Evolutionary conservation across 2,329 filamentous ascomycete genomes (phyloP), one percentile per base, ranked within the genome.

Genomic region (Scolecobasidium constrictum): DNA sequence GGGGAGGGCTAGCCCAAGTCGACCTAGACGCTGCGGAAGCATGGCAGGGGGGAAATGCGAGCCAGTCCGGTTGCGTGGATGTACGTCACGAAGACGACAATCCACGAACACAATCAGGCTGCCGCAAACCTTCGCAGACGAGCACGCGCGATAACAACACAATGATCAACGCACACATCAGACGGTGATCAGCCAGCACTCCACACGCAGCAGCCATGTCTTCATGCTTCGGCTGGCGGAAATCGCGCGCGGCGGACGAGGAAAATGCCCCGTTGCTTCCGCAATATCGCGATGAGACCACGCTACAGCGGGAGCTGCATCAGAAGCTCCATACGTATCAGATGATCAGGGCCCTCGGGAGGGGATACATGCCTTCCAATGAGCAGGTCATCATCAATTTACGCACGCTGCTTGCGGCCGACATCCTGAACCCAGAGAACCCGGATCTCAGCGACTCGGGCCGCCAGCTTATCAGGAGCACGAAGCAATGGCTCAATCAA

Each of bases 251-350:
- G 42, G 70, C 67, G 42, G 36, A 47, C 20, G 36, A 42, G 18
- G 43, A 45, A 28, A 12, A 39, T 20, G 72, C 71, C 45, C 87
- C 87, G 48, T 72, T 94, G 44, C 77, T 94, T 38, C 84, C 87
- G 45, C 81, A 79, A 53, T 92, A 92, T 69, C 71, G 78, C 53
- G 82, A 93, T 60, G 85, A 92, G 54, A 94, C 88, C 1, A 65
- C 71, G 22, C 67, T 88, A 42, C 85, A 94, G 71, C 72, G 78
- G 38, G 71, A 78, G 53, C 72, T 94, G 46, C 85, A 90, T 56
- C 79, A 90, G 61, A 95, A 94, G 69, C 74, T 96, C 47, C 90
- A 94, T 64, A 81, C 81, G 19, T 95, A 94, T 58, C 86, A 94
- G 68, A 94, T 94, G 82, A 59, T 87, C 20, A 76, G 84, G 42